Evolutionary conservation across 2,329 filamentous ascomycete species (phyloP).

Genomic region (Colletotrichum zoysiae): DNA sequence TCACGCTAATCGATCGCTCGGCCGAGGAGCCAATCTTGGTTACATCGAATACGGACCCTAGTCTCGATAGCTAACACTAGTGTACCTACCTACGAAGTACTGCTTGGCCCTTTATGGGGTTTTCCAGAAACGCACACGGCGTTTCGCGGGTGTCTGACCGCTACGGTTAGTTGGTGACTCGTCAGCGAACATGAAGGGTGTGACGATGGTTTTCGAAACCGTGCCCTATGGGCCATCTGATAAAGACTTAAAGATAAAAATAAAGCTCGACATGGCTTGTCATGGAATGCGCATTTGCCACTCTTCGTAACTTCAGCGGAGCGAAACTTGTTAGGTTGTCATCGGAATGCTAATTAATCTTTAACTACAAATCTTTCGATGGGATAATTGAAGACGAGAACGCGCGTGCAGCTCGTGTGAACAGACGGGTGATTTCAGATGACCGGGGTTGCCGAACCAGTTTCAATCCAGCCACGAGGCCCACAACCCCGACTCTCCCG

Average conservation of each 20-base stretch:
- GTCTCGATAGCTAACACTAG: neutral
- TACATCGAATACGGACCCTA: neutral
- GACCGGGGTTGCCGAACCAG: conserved; percentile 15
- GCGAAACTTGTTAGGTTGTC: neutral
- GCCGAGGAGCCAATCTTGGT: conserved; percentile 17
- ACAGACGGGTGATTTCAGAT: conserved; percentile 28
- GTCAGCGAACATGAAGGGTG: neutral
- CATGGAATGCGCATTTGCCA: neutral
- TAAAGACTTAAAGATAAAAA: neutral
- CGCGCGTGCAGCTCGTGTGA: neutral
- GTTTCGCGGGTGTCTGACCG: neutral
- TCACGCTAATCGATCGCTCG: conserved; percentile 21
- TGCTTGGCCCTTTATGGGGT: neutral
- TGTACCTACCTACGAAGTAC: too few relatives aligned
- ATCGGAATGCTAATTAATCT: conserved; percentile 4
- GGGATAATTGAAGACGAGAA: neutral
- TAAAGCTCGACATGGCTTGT: neutral
- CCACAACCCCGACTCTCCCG: conserved; percentile 21
- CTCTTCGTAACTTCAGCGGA: neutral
- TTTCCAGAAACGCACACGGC: too few relatives aligned
- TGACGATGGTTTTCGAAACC: too few relatives aligned
- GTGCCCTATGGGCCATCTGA: too few relatives aligned
- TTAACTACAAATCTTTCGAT: conserved; percentile 2
- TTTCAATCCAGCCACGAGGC: neutral
- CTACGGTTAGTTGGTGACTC: neutral